Conservation (phyloP, 305 asterid genomes). For the Fraxinus ornus region DNA sequence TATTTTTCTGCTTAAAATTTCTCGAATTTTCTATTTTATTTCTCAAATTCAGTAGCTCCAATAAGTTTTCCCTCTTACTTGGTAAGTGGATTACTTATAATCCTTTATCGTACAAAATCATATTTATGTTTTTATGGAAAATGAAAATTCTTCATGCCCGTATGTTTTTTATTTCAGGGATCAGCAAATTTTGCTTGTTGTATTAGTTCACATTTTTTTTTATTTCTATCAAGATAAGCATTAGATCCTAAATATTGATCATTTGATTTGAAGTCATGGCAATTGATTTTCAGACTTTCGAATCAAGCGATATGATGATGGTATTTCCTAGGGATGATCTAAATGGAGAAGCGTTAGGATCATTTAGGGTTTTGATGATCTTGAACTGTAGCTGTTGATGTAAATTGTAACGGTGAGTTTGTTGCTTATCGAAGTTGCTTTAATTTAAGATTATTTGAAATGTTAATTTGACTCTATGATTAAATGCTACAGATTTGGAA, state of each 20-base stretch:
- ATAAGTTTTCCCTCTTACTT: neutral
- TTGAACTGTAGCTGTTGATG: slow-evolving; percentile 32
- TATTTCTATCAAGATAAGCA: neutral
- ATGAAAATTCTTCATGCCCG: neutral
- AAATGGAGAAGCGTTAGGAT: slow-evolving; percentile 26
- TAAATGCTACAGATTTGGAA: neutral
- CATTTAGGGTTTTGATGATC: slow-evolving; percentile 28
- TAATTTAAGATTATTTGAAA: slow-evolving; percentile 3
- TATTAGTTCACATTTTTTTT: neutral
- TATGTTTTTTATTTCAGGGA: neutral
- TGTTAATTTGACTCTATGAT: neutral
- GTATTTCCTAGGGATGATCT: slow-evolving; percentile 16
- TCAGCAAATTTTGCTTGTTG: neutral
- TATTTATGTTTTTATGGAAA: neutral
- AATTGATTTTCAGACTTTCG: slow-evolving; percentile 27
- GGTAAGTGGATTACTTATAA: slow-evolving; percentile 20
- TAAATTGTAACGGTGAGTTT: neutral
- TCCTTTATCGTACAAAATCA: neutral
- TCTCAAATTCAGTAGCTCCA: neutral
- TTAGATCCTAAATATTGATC: neutral
- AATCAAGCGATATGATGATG: slow-evolving; percentile 9
- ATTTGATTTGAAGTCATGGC: slow-evolving; percentile 11
- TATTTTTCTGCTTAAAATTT: slow-evolving; percentile 1
- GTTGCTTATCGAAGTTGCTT: slow-evolving; percentile 8
- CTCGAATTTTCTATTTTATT: neutral